Conservation (phyloP, 208 protist genomes). For the Novymonas esmeraldas region DNA sequence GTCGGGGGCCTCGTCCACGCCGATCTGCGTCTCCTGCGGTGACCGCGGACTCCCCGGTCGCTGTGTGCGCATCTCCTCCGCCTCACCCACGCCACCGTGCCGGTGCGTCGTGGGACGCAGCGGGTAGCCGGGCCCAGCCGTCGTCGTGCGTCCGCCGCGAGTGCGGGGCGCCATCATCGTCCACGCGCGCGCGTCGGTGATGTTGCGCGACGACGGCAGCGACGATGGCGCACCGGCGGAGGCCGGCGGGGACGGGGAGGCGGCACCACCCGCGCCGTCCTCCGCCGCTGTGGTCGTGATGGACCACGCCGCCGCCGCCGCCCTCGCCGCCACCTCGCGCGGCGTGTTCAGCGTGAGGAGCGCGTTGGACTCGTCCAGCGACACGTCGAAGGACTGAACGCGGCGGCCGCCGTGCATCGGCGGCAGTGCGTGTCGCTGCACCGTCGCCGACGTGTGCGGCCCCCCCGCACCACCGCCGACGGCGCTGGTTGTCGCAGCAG, state of each 20-base stretch:
- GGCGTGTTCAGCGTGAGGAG: conserved; percentile 15
- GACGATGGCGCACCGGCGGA: too few relatives aligned
- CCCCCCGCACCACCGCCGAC: neutral
- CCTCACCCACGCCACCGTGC: neutral
- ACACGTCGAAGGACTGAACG: conserved; percentile 19
- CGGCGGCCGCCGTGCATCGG: neutral
- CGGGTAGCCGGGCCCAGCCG: too few relatives aligned
- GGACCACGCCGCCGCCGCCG: neutral
- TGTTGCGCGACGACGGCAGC: too few relatives aligned
- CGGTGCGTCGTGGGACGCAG: too few relatives aligned
- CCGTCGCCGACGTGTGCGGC: neutral
- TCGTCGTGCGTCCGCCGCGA: too few relatives aligned
- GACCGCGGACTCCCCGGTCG: neutral
- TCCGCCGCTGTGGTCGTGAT: too few relatives aligned
- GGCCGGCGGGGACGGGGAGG: too few relatives aligned
- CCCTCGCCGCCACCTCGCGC: neutral
- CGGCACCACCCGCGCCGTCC: too few relatives aligned
- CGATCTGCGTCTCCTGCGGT: neutral
- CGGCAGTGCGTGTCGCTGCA: neutral
- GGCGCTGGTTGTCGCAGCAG: too few relatives aligned
- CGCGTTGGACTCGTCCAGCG: conserved; percentile 22
- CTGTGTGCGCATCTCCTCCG: neutral
- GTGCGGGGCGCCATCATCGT: too few relatives aligned
- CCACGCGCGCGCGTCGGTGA: too few relatives aligned
- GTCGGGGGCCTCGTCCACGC: too few relatives aligned